Evolutionary conservation across 768 basidiomycete species (phyloP), one percentile per base, ranked within the genome.

Genomic region (Leucocoprinus leucothites): DNA sequence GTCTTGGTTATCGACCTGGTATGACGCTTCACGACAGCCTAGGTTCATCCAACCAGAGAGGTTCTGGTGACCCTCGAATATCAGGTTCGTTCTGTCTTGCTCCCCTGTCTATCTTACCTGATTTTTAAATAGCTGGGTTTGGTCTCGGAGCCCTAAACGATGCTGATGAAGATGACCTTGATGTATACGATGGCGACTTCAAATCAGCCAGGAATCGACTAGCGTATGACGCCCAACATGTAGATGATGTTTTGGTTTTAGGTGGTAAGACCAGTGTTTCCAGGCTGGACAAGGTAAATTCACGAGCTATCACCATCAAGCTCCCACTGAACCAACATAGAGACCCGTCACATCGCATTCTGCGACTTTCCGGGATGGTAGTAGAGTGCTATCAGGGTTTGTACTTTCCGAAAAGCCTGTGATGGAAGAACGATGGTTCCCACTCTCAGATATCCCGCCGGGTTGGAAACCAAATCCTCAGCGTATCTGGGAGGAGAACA

Each of bases 101-200:
- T n/a, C 7, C 18, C 48, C 21, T 28, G 5, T 24, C 9, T 7
- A 9, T 42, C 18, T 40, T 55, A 42, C 1, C n/a, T 45, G 51
- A 56, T 19, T n/a, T 11, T 28, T 47, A 18, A 28, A 14, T 14
- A 89, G 90, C 86, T 65, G 93, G 92, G 1, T 96, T 94, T 63
- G 94, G 93, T 35, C 74, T 95, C 16, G 92, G 93, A 4, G 91
- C 90, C 1, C 69, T 94, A 16, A 97, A 96, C 64, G 94, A 97
- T 52, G 94, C 92, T 1, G 95, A 98, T 47, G 92, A 95, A 45
- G 94, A 98, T 65, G 94, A 94, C 64, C 50, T 91, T 31, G 92
- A 94, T 60, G 76, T 94, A 3, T 95, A 94, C 61, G 91, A 92
- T 61, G 70, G 74, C 36, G 63, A 60, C 1, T 53, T 67, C 28